phyloP scores from a whole-genome alignment of 106 monocot genomes.

The Chionographis japonica region DNA sequence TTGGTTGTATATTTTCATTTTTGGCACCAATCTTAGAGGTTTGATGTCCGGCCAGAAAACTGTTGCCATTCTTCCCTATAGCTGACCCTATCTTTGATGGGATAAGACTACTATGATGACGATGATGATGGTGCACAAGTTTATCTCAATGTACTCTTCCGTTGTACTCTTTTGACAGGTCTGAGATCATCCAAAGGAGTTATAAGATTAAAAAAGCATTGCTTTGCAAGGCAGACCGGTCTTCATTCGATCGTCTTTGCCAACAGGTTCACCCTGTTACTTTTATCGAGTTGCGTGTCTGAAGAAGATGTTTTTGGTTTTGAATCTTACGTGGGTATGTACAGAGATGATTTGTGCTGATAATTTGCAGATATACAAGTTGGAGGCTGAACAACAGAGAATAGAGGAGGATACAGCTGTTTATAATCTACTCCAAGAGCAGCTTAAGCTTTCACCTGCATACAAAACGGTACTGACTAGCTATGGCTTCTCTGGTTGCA shows the following conservation, averaged over 20 bases:
- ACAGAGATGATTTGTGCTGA: no score
- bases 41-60: no score
- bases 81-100: no score
- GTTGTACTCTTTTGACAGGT: conserved; percentile 22
- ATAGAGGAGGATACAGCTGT: conserved; percentile 68
- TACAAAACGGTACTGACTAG: conserved; percentile 46
- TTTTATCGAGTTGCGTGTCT: background rate
- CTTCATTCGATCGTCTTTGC: conserved; percentile 65
- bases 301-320: no score
- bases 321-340: no score
- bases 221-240: conserved; percentile 50
- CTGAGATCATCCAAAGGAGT: conserved; percentile 51
- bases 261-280: conserved; percentile 42
- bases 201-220: conserved; percentile 80
- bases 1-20: conserved; percentile 2
- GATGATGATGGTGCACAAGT: background rate
- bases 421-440: conserved; percentile 69
- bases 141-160: background rate
- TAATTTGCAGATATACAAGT: conserved; percentile 40
- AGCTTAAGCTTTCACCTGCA: conserved; percentile 74
- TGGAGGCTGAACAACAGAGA: conserved; percentile 63
- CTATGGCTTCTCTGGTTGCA: no score
- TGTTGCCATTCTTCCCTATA: no score
- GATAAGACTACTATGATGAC: no score
- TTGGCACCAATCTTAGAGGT: background rate